Conservation (phyloP, 192 early-diverging fungal species). For the Gaertneriomyces sp. region DNA sequence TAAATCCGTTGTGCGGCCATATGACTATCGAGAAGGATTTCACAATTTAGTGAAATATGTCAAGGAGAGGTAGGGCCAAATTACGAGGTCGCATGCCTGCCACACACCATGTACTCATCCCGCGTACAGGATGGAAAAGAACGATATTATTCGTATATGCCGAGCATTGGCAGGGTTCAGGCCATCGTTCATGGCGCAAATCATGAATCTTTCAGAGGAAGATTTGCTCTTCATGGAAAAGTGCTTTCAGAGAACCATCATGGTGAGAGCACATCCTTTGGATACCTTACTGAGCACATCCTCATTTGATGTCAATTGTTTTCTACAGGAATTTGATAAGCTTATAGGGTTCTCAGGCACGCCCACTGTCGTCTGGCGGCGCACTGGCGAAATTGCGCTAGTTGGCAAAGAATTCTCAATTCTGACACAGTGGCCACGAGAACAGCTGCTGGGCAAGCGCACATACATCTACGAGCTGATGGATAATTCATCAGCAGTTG, state of each 20-base stretch:
- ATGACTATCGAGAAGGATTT: constrained; percentile 91
- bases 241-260: constrained; percentile 87
- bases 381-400: constrained; percentile 92
- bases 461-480: constrained; percentile 90
- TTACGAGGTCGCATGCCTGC: no score
- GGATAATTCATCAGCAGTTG: constrained; percentile 87
- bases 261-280: constrained; percentile 43
- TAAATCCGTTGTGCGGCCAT: constrained; percentile 71
- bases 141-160: constrained; percentile 85
- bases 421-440: constrained; percentile 86
- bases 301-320: background rate
- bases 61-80: constrained; percentile 55
- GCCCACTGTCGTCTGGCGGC: constrained; percentile 93
- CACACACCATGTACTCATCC: background rate
- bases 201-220: constrained; percentile 91
- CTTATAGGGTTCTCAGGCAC: constrained; percentile 93
- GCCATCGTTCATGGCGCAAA: constrained; percentile 87
- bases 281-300: background rate
- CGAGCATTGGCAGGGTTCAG: constrained; percentile 83
- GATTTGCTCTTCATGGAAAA: constrained; percentile 97
- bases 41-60: constrained; percentile 85
- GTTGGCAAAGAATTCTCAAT: constrained; percentile 96
- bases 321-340: constrained; percentile 83
- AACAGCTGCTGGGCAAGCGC: constrained; percentile 71
- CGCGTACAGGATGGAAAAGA: constrained; percentile 72